A percentile compares a stretch with the other conserved stretches of the same genome.
Conservation (phyloP, 139 green algal species). For the Chlorokybus atmophyticus region DNA sequence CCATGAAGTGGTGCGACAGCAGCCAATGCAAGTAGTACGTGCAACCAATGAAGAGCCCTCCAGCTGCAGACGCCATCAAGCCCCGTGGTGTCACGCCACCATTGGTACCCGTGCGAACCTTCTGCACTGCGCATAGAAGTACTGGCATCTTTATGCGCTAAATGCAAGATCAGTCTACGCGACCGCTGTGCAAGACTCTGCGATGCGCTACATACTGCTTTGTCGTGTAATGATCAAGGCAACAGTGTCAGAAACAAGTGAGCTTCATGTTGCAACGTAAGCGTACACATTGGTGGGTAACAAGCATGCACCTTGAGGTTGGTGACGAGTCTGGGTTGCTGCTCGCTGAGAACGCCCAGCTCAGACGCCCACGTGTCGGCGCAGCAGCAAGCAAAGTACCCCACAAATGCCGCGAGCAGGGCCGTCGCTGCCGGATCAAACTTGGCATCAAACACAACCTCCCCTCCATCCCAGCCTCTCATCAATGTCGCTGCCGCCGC, state of each 20-base stretch:
- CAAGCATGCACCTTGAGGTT: slow-evolving; percentile 14
- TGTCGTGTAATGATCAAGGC: slow-evolving; percentile 6
- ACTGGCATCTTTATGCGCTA: background rate
- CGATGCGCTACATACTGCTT: too few species aligned
- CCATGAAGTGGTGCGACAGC: too few species aligned
- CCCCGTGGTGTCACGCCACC: slow-evolving; percentile 64
- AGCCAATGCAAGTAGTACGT: slow-evolving; percentile 30
- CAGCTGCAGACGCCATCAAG: slow-evolving; percentile 43
- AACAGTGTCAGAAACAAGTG: slow-evolving; percentile 4
- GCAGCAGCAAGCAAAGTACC: slow-evolving; percentile 78
- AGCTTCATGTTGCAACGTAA: slow-evolving; percentile 4
- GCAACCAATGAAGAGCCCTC: slow-evolving; percentile 61
- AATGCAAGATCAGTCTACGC: background rate
- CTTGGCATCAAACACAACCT: slow-evolving; percentile 10
- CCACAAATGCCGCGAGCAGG: slow-evolving; percentile 42
- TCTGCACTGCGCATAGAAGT: slow-evolving; percentile 23
- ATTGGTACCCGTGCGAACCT: slow-evolving; percentile 63
- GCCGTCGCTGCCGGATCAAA: background rate
- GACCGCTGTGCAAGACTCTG: background rate
- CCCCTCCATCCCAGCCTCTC: slow-evolving; percentile 12
- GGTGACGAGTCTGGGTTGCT: slow-evolving; percentile 66
- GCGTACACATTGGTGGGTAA: background rate
- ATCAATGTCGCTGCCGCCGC: background rate
- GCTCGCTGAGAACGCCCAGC: slow-evolving; percentile 57
- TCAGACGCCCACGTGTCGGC: slow-evolving; percentile 86